Evolutionary conservation across 805 yeast genomes (phyloP), one percentile per base, ranked within the genome.

Genomic region (Pichia sporocuriosa): DNA sequence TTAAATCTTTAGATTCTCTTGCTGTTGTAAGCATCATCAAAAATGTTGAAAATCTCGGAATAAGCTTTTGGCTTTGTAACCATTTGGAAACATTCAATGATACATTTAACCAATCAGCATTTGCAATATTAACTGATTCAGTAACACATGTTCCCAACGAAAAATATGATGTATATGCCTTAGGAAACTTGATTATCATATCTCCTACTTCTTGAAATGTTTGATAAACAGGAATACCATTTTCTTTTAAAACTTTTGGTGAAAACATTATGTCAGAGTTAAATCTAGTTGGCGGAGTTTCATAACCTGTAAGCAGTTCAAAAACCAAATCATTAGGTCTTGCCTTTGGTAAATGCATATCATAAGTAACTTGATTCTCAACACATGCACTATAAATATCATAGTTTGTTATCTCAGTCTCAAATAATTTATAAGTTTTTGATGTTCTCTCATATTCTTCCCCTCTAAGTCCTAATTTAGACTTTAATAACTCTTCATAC

Each of bases 141-240:
- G 73, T 69, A 6, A 80, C 56, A 32, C 69, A 69, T 38, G 76
- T 67, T 0, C 87, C 88, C 13, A 75, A 55, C 0, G 81, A 75
- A 3, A 79, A 54, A 4, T 57, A 61, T 12, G 77, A 57, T 1
- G 80, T 63, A 53, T 75, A 81, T 0, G 74, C 53, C 41, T 68
- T 66, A 0, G 89, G 87, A 48, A 62, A 77, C 42, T 71, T 77
- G 44, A 81, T 62, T 6, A 83, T 60, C 42, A 69, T 67, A 27
- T 82, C 84, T 1, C 85, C 84, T 0, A 81, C 77, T 29, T 65
- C 66, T 54, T 82, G 89, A n/a, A 68, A 55, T 0, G 73, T 61
- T 6, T 72, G 68, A 33, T 66, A 61, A 21, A 66, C 72, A 4
- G 55, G 61, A 16, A 82, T 78, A 0, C 79, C 81, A 25, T 68